phyloP scores from a whole-genome alignment of 2,329 filamentous ascomycete species.

The Xylaria sp. region DNA sequence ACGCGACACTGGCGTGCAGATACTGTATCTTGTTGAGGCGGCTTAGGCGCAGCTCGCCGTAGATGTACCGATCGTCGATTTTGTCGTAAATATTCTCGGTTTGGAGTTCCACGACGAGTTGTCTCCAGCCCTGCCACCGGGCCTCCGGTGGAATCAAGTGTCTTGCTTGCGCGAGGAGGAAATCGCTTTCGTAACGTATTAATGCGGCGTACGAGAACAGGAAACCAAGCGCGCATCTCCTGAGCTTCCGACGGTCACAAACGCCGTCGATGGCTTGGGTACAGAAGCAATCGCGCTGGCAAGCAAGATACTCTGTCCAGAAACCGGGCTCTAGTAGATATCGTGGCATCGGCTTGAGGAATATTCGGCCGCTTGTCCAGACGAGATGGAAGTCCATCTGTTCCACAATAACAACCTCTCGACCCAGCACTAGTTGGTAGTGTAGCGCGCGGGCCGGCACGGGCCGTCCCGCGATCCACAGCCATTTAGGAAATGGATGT shows the following conservation, averaged over 20 bases:
- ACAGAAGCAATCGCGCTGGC: slow-evolving; percentile 46
- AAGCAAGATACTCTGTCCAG: slow-evolving; percentile 58
- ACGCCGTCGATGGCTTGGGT: not conserved
- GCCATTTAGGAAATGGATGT: slow-evolving; percentile 29
- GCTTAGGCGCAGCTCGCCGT: slow-evolving; percentile 20
- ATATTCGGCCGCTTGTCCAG: slow-evolving; percentile 41
- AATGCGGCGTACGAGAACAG: slow-evolving; percentile 54
- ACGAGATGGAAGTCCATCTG: slow-evolving; percentile 45
- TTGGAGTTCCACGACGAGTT: slow-evolving; percentile 15
- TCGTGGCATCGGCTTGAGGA: slow-evolving; percentile 47
- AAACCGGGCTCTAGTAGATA: slow-evolving; percentile 46
- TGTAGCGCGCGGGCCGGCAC: slow-evolving; percentile 40
- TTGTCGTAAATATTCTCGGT: slow-evolving; percentile 28
- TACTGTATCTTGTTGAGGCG: slow-evolving; percentile 15
- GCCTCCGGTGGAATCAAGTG: slow-evolving; percentile 50
- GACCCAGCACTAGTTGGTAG: slow-evolving; percentile 44
- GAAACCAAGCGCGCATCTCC: slow-evolving; percentile 52
- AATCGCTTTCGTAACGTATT: slow-evolving; percentile 54
- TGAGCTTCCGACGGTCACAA: not conserved
- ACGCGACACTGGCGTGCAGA: not conserved
- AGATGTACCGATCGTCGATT: slow-evolving; percentile 5
- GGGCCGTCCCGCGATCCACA: slow-evolving; percentile 47
- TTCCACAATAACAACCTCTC: slow-evolving; percentile 43
- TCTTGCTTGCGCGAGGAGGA: slow-evolving; percentile 51
- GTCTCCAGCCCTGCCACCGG: not conserved